These are phyloP conservation scores for Anethum foeniculum DNA, from an alignment of 140 eudicot genomes.

Conservation along the genomic window DNA sequence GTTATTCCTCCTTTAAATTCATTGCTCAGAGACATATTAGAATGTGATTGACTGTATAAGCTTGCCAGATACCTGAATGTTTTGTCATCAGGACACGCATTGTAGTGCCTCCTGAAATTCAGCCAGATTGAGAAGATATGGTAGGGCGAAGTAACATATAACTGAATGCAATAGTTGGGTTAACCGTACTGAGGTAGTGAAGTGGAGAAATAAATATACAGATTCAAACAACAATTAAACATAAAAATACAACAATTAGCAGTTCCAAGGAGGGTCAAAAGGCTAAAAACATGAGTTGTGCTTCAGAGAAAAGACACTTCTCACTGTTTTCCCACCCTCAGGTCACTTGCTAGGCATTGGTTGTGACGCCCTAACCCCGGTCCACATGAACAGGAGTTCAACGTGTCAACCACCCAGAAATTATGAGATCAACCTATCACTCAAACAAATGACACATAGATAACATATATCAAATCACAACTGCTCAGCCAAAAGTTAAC, in stretches of 20 bases:
- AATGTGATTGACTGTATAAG: constrained; percentile 70
- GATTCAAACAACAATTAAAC: not conserved
- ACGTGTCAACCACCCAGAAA: not conserved
- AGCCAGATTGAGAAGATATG: not conserved
- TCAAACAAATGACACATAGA: not conserved
- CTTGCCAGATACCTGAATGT: constrained; percentile 82
- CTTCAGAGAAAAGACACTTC: not conserved
- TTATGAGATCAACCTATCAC: not conserved
- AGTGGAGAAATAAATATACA: not conserved
- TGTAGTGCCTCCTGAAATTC: constrained; percentile 61
- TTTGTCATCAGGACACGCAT: constrained; percentile 85
- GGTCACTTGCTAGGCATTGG: not conserved
- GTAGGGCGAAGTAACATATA: not conserved
- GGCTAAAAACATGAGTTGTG: not conserved
- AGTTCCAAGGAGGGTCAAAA: not conserved
- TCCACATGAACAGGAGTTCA: not conserved
- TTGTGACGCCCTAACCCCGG: not conserved
- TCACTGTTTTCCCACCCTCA: not conserved
- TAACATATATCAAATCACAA: not conserved
- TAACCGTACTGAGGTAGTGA: not conserved
- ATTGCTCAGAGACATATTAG: constrained; percentile 67
- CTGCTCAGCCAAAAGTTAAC: not conserved
- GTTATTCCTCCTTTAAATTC: constrained; percentile 86
- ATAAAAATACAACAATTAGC: not conserved
- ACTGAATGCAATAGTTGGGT: not conserved